Evolutionary conservation across 495 filamentous ascomycete genomes (phyloP), one percentile per base, ranked within the genome.

Genomic region (Penicillium samsonianum): DNA sequence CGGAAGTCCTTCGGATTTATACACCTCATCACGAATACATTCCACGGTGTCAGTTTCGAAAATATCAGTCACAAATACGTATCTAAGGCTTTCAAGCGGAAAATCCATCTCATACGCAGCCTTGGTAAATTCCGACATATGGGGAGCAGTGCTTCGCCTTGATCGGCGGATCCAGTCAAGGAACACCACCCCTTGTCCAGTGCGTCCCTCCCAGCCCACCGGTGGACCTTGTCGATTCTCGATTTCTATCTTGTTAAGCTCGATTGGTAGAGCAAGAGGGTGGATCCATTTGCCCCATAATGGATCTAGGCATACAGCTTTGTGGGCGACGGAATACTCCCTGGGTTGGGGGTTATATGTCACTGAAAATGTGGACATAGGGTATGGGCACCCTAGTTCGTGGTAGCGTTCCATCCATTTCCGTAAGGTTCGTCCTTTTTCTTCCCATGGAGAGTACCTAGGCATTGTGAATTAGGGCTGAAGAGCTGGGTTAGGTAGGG

Each of bases 141-240:
- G 16, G 14, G 50, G 50, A 31, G 4, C 8, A 4, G 2, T 19
- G 23, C 37, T 14, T 30, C 12, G 28, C 3, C 26, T 53, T 10
- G 50, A 53, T 33, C 50, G 23, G 10, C 25, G 42, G n/a, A 53
- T 31, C 40, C 38, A 28, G 26, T 53, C 50, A 22, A 53, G 8
- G 4, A 53, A 30, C 2, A 41, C 17, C 5, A 53, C 22, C 7
- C 50, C 50, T 17, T 7, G 38, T 31, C 23, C 50, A 30, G 38
- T 53, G 12, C 50, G 38, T 12, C 50, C 50, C n/a, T 33, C 30
- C 28, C 28, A 50, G 1, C 28, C 17, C 2, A 31, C 8, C 0
- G 28, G 28, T n/a, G 17, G 66, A n/a, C 80, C 75, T 16, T 87
- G 87, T 19, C 70, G 73, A 4, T 70, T 66, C 11, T 56, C 55